Evolutionary conservation across 495 filamentous ascomycete genomes (phyloP).

Genomic region (Chaetomium fimeti): DNA sequence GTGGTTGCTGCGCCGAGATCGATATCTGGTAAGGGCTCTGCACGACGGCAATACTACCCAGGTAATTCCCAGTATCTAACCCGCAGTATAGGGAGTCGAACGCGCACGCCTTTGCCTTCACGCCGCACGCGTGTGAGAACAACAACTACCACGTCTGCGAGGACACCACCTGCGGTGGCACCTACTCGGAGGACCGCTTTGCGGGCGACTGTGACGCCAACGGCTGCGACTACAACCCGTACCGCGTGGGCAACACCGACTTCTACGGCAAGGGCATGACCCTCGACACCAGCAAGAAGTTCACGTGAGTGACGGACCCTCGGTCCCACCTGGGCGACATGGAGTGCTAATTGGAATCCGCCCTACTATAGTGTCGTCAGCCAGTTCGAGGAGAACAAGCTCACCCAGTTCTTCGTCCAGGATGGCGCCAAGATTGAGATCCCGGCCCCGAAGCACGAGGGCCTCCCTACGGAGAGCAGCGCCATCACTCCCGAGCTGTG

Average conservation of each 20-base stretch:
- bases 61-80: neutral
- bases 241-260: slow-evolving; percentile 59
- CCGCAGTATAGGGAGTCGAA: slow-evolving; percentile 56
- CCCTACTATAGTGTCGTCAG: slow-evolving; percentile 54
- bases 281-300: slow-evolving; percentile 62
- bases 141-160: slow-evolving; percentile 60
- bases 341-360: neutral
- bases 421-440: slow-evolving; percentile 59
- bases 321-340: neutral
- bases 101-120: slow-evolving; percentile 59
- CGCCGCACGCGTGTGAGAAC: slow-evolving; percentile 65
- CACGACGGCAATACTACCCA: too few relatives aligned
- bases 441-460: slow-evolving; percentile 45
- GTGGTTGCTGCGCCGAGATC: slow-evolving; percentile 74
- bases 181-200: slow-evolving; percentile 53
- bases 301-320: slow-evolving; percentile 46
- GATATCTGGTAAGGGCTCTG: slow-evolving; percentile 53
- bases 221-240: slow-evolving; percentile 76
- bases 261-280: slow-evolving; percentile 65
- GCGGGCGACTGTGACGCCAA: slow-evolving; percentile 68
- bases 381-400: slow-evolving; percentile 60
- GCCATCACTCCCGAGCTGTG: slow-evolving; percentile 38
- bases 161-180: slow-evolving; percentile 48
- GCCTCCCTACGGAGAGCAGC: slow-evolving; percentile 41
- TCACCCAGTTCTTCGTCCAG: slow-evolving; percentile 72